Base-by-base conservation (phyloP, 2,329 filamentous ascomycete species). In the Colletotrichum sp. region DNA sequence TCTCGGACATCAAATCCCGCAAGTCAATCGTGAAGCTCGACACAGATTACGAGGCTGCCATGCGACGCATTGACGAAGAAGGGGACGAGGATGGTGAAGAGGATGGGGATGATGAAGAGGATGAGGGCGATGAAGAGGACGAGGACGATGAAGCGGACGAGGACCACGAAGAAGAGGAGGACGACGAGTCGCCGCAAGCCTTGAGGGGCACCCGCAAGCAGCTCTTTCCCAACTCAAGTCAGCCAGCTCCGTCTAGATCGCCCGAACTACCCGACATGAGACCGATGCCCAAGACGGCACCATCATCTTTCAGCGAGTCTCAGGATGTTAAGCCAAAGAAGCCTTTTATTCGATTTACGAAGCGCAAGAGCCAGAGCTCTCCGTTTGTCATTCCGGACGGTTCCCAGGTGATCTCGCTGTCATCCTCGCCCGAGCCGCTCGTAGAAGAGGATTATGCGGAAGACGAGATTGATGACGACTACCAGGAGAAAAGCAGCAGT, bases 31-130 rank as follows among this genome's bases (percentile, higher is more conserved):
- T 78, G 2, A 72, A 72, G 62, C 79, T 72, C 7, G 83, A 88
- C 69, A 39, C 78, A 4, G 87, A 86, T 15, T 88, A 88, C 67
- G 84, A 89, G 49, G 86, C 86, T 69, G 85, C 83, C 13, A 89
- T 89, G 84, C 83, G 83, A 32, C 86, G 81, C 32, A 78, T 88
- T 2, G 88, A 89, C 28, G 82, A 83, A 3, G 82, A 79, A 3
- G 36, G 36, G 8, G 39, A 44, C 39, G 39, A 44, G 39, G 39
- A 6, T 6, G 16, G 1, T 39, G 36, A 39, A 18, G 16, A 44
- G 0, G 36, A 44, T 0, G 36, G 10, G 8, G 36, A 44, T 9
- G 0, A 0, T 36, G 34, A 36, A 44, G 15, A 18, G 8, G 39
- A 44, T 18, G 39, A 44, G 39, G 39, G 3, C 6, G 16, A 3